Conservation (phyloP, 2,329 filamentous ascomycete genomes). For the Ophiocordyceps polyrhachis-furcata region DNA sequence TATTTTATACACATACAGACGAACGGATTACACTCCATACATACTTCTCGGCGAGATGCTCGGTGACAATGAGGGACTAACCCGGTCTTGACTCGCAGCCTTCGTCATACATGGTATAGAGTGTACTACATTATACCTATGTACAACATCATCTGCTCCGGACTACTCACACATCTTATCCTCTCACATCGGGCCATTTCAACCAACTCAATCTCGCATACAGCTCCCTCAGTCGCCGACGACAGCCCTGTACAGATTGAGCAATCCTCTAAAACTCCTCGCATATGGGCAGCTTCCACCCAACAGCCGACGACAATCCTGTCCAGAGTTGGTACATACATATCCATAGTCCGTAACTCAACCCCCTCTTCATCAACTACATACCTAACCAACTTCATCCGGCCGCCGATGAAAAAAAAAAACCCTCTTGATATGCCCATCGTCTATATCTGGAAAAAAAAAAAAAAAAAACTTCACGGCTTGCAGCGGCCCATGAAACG, state of each 20-base stretch:
- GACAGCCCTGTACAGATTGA: too few relatives aligned
- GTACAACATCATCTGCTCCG: not conserved
- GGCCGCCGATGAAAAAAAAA: not conserved
- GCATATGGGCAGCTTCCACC: too few relatives aligned
- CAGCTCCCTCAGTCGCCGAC: not conserved
- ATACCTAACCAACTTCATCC: not conserved
- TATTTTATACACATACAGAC: too few relatives aligned
- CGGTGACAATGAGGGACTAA: not conserved
- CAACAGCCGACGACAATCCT: too few relatives aligned
- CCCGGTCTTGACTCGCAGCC: too few relatives aligned
- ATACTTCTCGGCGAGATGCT: not conserved
- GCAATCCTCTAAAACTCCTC: too few relatives aligned
- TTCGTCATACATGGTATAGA: too few relatives aligned
- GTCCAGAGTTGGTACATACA: too few relatives aligned
- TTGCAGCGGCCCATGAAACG: slow-evolving; percentile 67
- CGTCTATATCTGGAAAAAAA: not conserved
- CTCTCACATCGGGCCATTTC: not conserved
- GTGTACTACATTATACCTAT: too few relatives aligned
- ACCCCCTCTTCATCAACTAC: not conserved
- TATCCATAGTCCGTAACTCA: not conserved
- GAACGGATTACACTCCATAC: too few relatives aligned
- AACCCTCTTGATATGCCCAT: not conserved
- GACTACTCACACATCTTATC: not conserved
- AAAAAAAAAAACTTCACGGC: slow-evolving; percentile 35
- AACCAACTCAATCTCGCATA: not conserved